These are phyloP conservation scores for Senna tora DNA, from an alignment of 306 rosid species.

Conservation along the genomic window DNA sequence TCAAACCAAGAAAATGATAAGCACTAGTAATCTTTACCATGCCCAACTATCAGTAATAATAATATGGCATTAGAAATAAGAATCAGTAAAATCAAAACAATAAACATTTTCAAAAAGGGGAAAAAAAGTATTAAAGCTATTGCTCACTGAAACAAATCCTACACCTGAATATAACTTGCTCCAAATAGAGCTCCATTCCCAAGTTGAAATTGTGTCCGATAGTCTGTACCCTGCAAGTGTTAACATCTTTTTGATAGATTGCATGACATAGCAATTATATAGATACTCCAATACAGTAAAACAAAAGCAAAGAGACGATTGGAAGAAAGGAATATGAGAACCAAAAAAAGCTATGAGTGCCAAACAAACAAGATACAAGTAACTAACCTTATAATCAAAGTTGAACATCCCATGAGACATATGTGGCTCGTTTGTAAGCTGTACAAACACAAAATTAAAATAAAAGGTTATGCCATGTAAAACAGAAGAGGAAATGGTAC, in stretches of 20 bases:
- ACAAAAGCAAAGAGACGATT: not conserved
- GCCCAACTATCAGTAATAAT: not conserved
- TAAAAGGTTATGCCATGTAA: not conserved
- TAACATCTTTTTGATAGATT: not conserved
- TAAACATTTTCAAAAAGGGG: not conserved
- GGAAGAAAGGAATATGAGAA: constrained; percentile 5
- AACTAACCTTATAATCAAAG: constrained; percentile 87
- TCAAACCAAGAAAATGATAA: not conserved
- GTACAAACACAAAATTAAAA: constrained; percentile 34
- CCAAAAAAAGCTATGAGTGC: constrained; percentile 5
- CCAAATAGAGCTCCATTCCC: constrained; percentile 95
- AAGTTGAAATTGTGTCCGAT: constrained; percentile 82
- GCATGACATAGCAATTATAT: not conserved
- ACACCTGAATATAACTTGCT: constrained; percentile 94
- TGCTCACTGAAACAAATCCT: constrained; percentile 16
- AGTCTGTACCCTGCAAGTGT: constrained; percentile 74
- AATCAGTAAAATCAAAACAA: not conserved
- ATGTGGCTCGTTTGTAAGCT: constrained; percentile 93
- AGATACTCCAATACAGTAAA: constrained; percentile 7
- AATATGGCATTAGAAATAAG: not conserved
- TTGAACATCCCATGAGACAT: constrained; percentile 95
- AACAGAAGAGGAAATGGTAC: not conserved
- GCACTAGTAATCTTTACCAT: not conserved
- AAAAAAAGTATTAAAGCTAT: constrained; percentile 28
- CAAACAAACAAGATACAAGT: not conserved